phyloP scores from a whole-genome alignment of 371 early-diverging fungal genomes.

The Mucor racemosus region DNA sequence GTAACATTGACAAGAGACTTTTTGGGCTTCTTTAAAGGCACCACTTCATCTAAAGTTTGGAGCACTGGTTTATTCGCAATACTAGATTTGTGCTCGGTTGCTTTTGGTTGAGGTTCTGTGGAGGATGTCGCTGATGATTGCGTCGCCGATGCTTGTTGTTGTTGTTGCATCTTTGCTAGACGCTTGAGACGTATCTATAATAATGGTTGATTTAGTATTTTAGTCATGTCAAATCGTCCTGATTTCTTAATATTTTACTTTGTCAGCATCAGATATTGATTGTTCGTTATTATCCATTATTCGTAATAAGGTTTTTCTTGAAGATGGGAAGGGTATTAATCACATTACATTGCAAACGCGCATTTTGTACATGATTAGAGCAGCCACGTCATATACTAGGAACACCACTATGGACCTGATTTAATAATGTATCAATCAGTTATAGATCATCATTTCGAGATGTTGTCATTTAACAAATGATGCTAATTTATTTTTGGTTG shows the following conservation, averaged over 20 bases:
- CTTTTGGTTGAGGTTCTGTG: background rate
- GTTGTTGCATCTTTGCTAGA: conserved; percentile 65
- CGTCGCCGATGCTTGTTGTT: conserved; percentile 28
- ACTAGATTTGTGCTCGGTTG: conserved; percentile 13
- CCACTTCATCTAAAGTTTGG: conserved; percentile 24
- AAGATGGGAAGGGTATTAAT: background rate
- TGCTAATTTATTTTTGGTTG: too few relatives aligned
- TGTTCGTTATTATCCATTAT: conserved; percentile 7
- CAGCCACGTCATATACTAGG: conserved; percentile 5
- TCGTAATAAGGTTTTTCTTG: conserved; percentile 1
- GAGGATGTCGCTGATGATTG: conserved; percentile 12
- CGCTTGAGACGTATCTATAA: conserved; percentile 74
- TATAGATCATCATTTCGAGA: too few relatives aligned
- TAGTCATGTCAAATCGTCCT: background rate
- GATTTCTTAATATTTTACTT: background rate
- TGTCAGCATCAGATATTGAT: conserved; percentile 9
- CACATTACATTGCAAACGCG: conserved; percentile 1
- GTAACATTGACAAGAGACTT: conserved; percentile 4
- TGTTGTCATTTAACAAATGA: too few relatives aligned
- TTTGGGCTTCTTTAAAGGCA: conserved; percentile 22
- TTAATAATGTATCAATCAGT: background rate
- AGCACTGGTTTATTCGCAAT: conserved; percentile 19
- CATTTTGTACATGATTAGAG: background rate
- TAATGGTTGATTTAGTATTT: background rate
- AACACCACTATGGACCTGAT: background rate